These are phyloP conservation scores for Phytophthora fragariaefolia DNA, from an alignment of 352 stramenopile species.

Conservation along the genomic window DNA sequence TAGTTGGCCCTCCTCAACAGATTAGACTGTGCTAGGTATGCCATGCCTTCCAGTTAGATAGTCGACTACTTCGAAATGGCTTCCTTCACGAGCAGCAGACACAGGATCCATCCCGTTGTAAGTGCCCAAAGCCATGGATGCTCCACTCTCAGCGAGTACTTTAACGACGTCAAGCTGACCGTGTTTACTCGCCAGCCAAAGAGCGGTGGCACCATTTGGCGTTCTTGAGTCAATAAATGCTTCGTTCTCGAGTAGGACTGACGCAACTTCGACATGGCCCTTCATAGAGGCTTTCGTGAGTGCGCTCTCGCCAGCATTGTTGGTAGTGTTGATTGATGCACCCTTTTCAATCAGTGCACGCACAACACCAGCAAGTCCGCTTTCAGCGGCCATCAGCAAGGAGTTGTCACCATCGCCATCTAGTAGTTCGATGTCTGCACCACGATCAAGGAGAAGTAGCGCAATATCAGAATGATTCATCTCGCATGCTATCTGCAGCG, in stretches of 20 bases:
- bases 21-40: too few relatives aligned
- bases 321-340: background rate
- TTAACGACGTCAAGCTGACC: conserved; percentile 1
- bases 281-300: conserved; percentile 3
- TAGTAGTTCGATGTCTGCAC: background rate
- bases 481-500: conserved; percentile 3
- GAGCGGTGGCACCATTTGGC: conserved; percentile 2
- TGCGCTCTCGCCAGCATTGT: conserved; percentile 3
- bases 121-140: background rate
- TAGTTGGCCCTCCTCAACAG: too few relatives aligned
- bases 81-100: background rate
- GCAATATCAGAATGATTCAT: background rate
- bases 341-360: background rate
- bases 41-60: too few relatives aligned
- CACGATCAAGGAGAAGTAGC: background rate
- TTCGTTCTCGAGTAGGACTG: conserved; percentile 3
- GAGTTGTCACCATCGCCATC: background rate
- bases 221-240: background rate
- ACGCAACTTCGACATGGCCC: conserved; percentile 4
- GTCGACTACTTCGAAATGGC: background rate
- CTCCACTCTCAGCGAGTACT: conserved; percentile 3
- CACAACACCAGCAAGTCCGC: background rate
- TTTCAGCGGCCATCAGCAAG: background rate
- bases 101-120: background rate
- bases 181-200: background rate